phyloP scores from a whole-genome alignment of 1,284 basidiomycete species.

The Taiwanofungus camphoratus region DNA sequence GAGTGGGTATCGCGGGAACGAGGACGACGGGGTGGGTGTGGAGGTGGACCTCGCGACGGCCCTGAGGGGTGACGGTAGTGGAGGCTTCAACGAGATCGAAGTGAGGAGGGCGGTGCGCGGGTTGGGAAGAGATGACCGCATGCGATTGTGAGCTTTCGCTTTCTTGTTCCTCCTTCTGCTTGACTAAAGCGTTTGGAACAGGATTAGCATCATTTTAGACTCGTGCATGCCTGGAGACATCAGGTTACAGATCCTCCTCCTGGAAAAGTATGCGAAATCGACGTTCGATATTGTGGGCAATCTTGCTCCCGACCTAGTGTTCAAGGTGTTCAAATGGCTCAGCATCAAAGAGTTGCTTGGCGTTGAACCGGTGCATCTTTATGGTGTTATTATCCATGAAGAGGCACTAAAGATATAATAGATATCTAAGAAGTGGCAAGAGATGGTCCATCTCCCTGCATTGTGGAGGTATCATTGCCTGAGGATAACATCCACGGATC shows the following conservation, averaged over 20 bases:
- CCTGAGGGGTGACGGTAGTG: constrained; percentile 45
- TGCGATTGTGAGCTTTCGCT: constrained; percentile 52
- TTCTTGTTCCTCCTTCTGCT: constrained; percentile 1
- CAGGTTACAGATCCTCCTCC: constrained; percentile 66
- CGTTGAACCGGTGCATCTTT: constrained; percentile 43
- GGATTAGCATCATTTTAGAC: constrained; percentile 43
- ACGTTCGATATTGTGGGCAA: constrained; percentile 79
- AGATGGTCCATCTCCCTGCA: constrained; percentile 61
- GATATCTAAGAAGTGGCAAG: constrained; percentile 74
- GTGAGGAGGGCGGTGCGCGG: constrained; percentile 58
- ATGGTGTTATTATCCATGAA: constrained; percentile 3
- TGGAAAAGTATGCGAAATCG: constrained; percentile 76
- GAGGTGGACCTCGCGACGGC: constrained; percentile 40
- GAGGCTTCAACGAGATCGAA: constrained; percentile 60
- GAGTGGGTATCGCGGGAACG: constrained; percentile 51
- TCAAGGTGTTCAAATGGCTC: constrained; percentile 62
- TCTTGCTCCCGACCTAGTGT: constrained; percentile 61
- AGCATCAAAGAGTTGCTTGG: constrained; percentile 60
- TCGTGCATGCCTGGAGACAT: constrained; percentile 74
- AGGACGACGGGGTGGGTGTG: constrained; percentile 32
- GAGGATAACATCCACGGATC: constrained; percentile 69
- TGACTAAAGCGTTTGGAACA: constrained; percentile 14
- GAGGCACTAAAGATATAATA: background rate
- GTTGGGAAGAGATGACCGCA: constrained; percentile 60
- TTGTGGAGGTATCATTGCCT: constrained; percentile 79